Conservation (phyloP, 2,329 filamentous ascomycete species). For the Colletotrichum karsti region DNA sequence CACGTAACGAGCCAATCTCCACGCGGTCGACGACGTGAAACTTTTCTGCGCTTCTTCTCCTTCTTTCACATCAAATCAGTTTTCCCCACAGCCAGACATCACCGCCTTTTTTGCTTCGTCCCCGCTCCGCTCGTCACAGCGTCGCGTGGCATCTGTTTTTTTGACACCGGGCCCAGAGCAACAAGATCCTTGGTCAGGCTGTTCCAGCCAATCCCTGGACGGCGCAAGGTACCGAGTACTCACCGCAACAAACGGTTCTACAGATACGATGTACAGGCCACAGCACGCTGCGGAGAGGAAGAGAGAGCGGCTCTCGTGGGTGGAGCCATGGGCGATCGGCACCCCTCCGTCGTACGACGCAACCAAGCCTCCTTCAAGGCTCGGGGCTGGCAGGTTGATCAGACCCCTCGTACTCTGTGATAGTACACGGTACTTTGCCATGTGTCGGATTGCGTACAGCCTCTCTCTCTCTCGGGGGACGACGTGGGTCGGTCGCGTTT, state of each 20-base stretch:
- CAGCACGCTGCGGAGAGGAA: background rate
- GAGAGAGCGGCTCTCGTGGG: conserved; percentile 1
- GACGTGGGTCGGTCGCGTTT: background rate
- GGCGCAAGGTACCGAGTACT: background rate
- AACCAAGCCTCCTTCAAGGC: background rate
- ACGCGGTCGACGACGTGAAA: background rate
- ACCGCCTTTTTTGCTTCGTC: conserved; percentile 4
- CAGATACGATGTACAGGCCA: background rate
- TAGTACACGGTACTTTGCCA: conserved; percentile 11
- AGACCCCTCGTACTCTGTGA: no score
- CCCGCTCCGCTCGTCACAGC: background rate
- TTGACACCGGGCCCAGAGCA: background rate
- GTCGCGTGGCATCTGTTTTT: conserved; percentile 4
- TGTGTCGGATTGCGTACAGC: background rate
- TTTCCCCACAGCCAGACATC: background rate
- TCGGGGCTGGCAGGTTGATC: background rate
- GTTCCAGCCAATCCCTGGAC: background rate
- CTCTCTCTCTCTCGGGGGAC: background rate
- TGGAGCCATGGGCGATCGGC: conserved; percentile 15
- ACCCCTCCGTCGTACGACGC: conserved; percentile 20
- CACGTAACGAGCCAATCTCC: no score
- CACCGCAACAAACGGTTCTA: background rate
- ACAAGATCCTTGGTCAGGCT: background rate
- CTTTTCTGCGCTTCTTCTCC: background rate
- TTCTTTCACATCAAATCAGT: background rate